Base-by-base conservation (phyloP, 495 filamentous ascomycete genomes). In the Trichoderma virens region DNA sequence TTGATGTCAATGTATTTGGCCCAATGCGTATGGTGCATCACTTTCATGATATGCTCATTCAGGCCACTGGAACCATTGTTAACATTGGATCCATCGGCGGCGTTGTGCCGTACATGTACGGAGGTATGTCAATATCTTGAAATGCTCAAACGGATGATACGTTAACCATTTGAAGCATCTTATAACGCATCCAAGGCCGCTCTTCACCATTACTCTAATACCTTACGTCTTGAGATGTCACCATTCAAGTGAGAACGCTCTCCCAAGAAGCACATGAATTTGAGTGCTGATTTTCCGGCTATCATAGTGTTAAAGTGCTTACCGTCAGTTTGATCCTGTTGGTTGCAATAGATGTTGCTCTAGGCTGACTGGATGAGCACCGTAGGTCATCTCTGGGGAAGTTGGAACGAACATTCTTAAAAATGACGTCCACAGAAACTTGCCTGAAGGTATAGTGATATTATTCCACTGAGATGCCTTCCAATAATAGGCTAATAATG, bases 1-100 rank as follows among this genome's bases (percentile, higher is more conserved):
- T 85, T 60, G 85, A 88, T 60, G 80, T 83, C 32, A 89, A 89
- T 67, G 81, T 87, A 35, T 88, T 85, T 73, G 81, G 82, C 25
- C 73, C 79, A 23, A 76, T 88, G 70, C 72, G 72, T 47, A 78
- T 84, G 67, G 82, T 80, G 27, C 79, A 85, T 51, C 76, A 79
- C 16, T 88, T 88, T 68, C 67, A 74, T 20, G 78, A 79, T 65
- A 70, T 82, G 62, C 70, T 89, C 0, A 80, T 83, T 35, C 70
- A 69, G 25, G 76, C 83, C 4, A 77, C 76, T 63, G 84, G 85
- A 0, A 71, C 78, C 1, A 79, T 88, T 69, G 78, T 86, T 60
- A 86, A 86, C 69, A 80, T 79, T 61, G 76, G 76, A 4, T 82
- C 81, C 2, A 74, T 83, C 16, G 77, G 79, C 30, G 79, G 79